These are phyloP conservation scores for Thoreauomyces humboldtii DNA, from an alignment of 192 early-diverging fungal genomes.

Conservation along the genomic window DNA sequence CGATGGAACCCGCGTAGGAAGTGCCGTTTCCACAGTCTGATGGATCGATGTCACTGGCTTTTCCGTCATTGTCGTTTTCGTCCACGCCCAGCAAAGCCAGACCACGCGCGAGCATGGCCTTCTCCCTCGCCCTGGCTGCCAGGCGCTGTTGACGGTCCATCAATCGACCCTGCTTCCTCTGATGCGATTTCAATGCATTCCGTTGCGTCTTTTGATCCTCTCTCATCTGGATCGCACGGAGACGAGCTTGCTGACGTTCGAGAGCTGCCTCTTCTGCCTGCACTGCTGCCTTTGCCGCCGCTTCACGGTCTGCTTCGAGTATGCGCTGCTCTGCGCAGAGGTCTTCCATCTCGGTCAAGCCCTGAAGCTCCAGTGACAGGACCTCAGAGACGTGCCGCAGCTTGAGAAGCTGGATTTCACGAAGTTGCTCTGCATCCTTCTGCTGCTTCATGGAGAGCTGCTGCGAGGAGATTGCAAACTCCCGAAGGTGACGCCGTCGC, in stretches of 20 bases:
- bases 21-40: slow-evolving; percentile 27
- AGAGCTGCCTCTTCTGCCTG: slow-evolving; percentile 21
- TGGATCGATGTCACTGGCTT: slow-evolving; percentile 17
- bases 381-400: slow-evolving; percentile 31
- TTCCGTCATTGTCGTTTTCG: slow-evolving; percentile 12
- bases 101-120: slow-evolving; percentile 9
- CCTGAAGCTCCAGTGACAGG: slow-evolving; percentile 17
- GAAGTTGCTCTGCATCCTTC: slow-evolving; percentile 38
- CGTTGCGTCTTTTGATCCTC: slow-evolving; percentile 29
- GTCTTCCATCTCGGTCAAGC: slow-evolving; percentile 33
- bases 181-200: slow-evolving; percentile 22
- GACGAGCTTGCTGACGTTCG: slow-evolving; percentile 2
- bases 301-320: slow-evolving; percentile 19
- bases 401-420: slow-evolving; percentile 38
- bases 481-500: slow-evolving; percentile 12
- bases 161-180: slow-evolving; percentile 32
- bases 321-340: slow-evolving; percentile 14
- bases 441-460: slow-evolving; percentile 34
- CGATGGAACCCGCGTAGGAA: slow-evolving; percentile 9
- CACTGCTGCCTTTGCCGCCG: slow-evolving; percentile 2
- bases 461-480: slow-evolving; percentile 25
- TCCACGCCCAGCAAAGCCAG: slow-evolving; percentile 18
- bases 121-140: slow-evolving; percentile 15
- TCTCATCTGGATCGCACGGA: slow-evolving; percentile 28
- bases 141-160: slow-evolving; percentile 33